Conservation (phyloP, 345 rosid species). For the Arabidopsis arenosa region DNA sequence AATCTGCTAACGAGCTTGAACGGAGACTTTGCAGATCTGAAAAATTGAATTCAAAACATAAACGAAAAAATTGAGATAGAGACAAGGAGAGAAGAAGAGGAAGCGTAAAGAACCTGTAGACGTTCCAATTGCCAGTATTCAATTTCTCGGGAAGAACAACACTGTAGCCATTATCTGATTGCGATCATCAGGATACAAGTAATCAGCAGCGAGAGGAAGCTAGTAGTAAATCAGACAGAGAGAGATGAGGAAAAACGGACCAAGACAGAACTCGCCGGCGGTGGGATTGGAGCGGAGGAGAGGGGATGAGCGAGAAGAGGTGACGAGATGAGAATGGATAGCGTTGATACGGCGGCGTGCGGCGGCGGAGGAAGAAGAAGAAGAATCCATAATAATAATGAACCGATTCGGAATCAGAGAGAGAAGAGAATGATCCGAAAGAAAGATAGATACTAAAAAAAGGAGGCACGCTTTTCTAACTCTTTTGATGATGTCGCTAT, state of each 20-base stretch:
- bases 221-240: neutral
- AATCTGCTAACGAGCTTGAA: slow-evolving; percentile 77
- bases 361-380: slow-evolving; percentile 45
- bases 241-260: slow-evolving; percentile 45
- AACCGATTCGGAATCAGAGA: slow-evolving; percentile 27
- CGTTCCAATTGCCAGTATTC: slow-evolving; percentile 92
- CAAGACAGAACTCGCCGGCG: slow-evolving; percentile 76
- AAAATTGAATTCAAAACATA: neutral
- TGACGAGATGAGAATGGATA: slow-evolving; percentile 64
- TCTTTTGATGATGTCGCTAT: slow-evolving; percentile 9
- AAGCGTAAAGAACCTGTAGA: slow-evolving; percentile 62
- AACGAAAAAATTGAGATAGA: neutral
- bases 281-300: slow-evolving; percentile 60
- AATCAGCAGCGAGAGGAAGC: slow-evolving; percentile 9
- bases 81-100: neutral
- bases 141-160: slow-evolving; percentile 94
- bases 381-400: slow-evolving; percentile 51
- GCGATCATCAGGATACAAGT: slow-evolving; percentile 2
- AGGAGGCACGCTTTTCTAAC: slow-evolving; percentile 40
- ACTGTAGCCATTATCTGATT: slow-evolving; percentile 83
- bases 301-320: slow-evolving; percentile 48
- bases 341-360: slow-evolving; percentile 81
- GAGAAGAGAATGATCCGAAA: slow-evolving; percentile 30
- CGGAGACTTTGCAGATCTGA: slow-evolving; percentile 85
- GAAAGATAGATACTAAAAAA: neutral